Evolutionary conservation across 1,284 basidiomycete genomes (phyloP), one percentile per base, ranked within the genome.

Genomic region (Apiotrichum laibachii): DNA sequence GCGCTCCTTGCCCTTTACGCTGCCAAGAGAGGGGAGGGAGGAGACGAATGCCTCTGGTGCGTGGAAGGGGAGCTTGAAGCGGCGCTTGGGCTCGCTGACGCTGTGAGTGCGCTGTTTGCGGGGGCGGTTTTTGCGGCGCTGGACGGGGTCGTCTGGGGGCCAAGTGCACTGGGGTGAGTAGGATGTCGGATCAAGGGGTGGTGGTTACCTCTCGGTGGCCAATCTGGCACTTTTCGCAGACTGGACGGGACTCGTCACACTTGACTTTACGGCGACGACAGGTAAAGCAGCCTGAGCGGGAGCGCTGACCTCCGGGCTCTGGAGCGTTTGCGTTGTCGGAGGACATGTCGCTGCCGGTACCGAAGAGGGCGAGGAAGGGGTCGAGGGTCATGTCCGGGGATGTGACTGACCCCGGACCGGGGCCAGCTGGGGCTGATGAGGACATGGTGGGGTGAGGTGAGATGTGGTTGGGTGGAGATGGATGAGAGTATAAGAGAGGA

Each of bases 221-320:
- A 35, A 72, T 71, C 50, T 62, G 61, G 42, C 62, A 63, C 18
- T 69, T 71, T 34, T 67, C 66, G 57, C 73, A 76, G 1, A 59
- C 51, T 10, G 73, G 73, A 37, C 64, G 55, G 18, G 59, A 60
- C 61, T 76, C 73, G 49, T 72, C 70, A 51, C 74, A 76, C 55
- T 74, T 73, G 49, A 76, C 71, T 53, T 75, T 76, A 13, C 74
- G 62, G 15, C 60, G 49, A 18, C 73, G 65, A 40, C 73, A 75
- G 15, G 72, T 72, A 45, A 72, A 64, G 61, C 73, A 75, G 1
- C 72, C 72, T 10, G 65, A 63, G 49, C 69, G 56, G 12, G 67
- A 70, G 5, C 63, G 63, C 49, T 63, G 62, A 10, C 62, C 59
- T 22, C 62, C 62, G 5, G 62, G 48, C 34, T 63, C 62, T 33